Evolutionary conservation across 2,329 filamentous ascomycete species (phyloP), one percentile per base, ranked within the genome.

Genomic region (Pseudofabraea citricarpa): DNA sequence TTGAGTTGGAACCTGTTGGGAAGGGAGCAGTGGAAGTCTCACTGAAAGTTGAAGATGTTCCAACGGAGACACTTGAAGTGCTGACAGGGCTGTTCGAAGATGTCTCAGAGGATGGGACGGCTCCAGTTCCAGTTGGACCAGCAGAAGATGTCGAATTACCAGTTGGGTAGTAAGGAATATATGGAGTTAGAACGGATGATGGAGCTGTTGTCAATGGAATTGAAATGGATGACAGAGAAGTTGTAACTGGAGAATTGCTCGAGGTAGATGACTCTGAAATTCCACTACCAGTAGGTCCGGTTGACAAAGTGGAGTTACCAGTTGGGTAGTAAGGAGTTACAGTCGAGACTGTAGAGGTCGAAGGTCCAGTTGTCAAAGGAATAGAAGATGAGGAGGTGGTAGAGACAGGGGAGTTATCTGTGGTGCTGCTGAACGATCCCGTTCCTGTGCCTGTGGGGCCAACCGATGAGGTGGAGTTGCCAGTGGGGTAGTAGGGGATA

Each of bases 21-120:
- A 43, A 52, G 19, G 49, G 45, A 32, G 33, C 19, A 6, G 45
- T 43, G 3, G 48, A 36, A 18, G n/a, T 36, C n/a, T 15, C 32
- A 6, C 8, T 15, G n/a, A 19, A 38, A 5, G 45, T 38, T 7
- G 35, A 24, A 3, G 32, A 21, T 32, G 41, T 37, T n/a, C 39
- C 37, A 29, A 42, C 24, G 20, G 35, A 40, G 8, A 40, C 38
- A 33, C 40, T 47, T 13, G 43, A 47, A 23, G 33, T 31, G 13
- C 24, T 37, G n/a, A 32, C 15, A 33, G 15, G 40, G 27, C 40
- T 38, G 36, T 40, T 43, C 33, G 49, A 29, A 29, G 26, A 13
- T n/a, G 45, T 47, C n/a, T n/a, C n/a, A 22, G 39, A 29, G 12
- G 32, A 32, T 10, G 31, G 16, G 23, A 19, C 32, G 29, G 36